A percentile compares a stretch with the other conserved stretches of the same genome.
Evolutionary conservation across 2,329 filamentous ascomycete species (phyloP).

Genomic region (Fusarium sp.): DNA sequence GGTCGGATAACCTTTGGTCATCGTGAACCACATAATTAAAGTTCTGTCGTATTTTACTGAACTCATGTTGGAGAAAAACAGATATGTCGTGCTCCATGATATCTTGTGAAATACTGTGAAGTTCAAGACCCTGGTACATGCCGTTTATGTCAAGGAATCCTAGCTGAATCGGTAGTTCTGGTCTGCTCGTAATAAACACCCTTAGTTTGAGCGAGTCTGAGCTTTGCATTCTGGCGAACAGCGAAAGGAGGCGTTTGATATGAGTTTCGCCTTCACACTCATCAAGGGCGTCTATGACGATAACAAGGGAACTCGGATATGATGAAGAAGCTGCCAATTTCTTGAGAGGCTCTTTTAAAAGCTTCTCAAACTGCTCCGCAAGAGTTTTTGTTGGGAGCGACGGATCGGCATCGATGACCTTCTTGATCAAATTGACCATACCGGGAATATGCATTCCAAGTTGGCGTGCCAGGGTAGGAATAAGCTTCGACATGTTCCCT

Average conservation of each 20-base stretch:
- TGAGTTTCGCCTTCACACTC: not conserved
- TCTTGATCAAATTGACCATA: not conserved
- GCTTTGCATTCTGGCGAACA: not conserved
- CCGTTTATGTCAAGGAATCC: not conserved
- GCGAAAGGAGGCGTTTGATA: not conserved
- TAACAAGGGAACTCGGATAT: rapidly evolving
- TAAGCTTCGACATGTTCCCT: constrained; percentile 50
- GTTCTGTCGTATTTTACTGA: not conserved
- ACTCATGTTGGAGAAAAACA: not conserved
- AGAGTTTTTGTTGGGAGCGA: not conserved
- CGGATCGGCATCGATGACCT: not conserved
- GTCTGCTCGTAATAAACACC: not conserved
- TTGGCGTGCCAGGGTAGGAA: constrained; percentile 54
- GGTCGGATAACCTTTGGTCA: rapidly evolving
- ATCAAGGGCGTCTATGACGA: not conserved
- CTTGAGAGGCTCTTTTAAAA: not conserved
- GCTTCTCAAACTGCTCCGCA: not conserved
- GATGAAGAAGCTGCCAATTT: not conserved
- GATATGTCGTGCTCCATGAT: not conserved
- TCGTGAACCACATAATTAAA: not conserved
- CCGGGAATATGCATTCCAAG: constrained; percentile 29
- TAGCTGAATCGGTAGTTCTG: not conserved
- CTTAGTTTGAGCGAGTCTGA: not conserved
- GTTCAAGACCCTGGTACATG: not conserved
- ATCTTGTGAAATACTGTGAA: not conserved